Evolutionary conservation across 2,329 filamentous ascomycete genomes (phyloP), one percentile per base, ranked within the genome.

Genomic region (Neospermospora avenae): DNA sequence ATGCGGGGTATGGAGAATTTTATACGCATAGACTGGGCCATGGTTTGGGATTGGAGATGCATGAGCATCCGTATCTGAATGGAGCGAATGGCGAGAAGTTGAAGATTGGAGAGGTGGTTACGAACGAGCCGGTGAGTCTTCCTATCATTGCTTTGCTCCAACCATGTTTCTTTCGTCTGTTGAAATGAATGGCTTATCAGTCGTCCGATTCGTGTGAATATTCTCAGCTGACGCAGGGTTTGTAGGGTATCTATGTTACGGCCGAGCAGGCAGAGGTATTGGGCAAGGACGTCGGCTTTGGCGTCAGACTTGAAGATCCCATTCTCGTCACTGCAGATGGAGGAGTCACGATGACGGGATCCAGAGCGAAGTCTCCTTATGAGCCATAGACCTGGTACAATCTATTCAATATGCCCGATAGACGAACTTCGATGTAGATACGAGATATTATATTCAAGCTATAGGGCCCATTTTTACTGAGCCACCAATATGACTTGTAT

Each of bases 11-110:
- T 57, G 82, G 81, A 0, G 73, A 78, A 22, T 78, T 77, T 0
- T 87, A 86, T 63, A 87, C 84, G 0, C 84, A 87, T 65, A 77
- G 84, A 2, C 73, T 87, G 1, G 84, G 84, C 0, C 84, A 87
- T 66, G 81, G 84, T 0, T 83, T 87, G 41, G 84, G 84, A 0
- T 83, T 87, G 68, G 86, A 87, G 72, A 84, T 84, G 3, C 84
- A 87, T 63, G 84, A 87, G 68, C 83, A 82, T 39, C 84, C 84
- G 0, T 87, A 87, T 64, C 72, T 87, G 18, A 85, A 87, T 69
- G 83, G 86, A 65, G 84, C 81, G 57, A 87, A 87, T 66, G 74
- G 72, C 1, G 73, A 70, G 0, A 68, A 75, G 1, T 73, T 87
- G 5, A 75, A 77, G 48, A 74, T 81, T 0, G 83, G 84, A 0